A percentile compares a stretch with the other conserved stretches of the same genome.
Conservation (phyloP, 345 rosid species). For the Boechera retrofracta region DNA sequence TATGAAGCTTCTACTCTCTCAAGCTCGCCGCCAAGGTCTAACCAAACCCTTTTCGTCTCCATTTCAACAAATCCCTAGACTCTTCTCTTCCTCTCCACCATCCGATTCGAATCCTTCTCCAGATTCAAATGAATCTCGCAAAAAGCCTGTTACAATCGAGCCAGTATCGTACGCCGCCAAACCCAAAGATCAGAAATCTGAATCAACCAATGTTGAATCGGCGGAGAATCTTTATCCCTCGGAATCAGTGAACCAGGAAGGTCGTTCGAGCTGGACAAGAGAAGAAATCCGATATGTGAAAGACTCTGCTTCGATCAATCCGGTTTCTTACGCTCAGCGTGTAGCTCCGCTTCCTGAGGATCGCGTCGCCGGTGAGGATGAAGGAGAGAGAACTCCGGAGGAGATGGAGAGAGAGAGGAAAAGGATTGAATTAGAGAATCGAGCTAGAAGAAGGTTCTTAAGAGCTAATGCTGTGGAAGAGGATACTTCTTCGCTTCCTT, state of each 20-base stretch:
- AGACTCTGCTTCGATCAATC: slow-evolving; percentile 58
- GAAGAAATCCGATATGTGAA: slow-evolving; percentile 81
- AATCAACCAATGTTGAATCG: slow-evolving; percentile 28
- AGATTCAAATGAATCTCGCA: slow-evolving; percentile 27
- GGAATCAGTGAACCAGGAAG: slow-evolving; percentile 23
- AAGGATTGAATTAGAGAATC: slow-evolving; percentile 49
- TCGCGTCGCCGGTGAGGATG: slow-evolving; percentile 44
- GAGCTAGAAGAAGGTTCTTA: slow-evolving; percentile 46
- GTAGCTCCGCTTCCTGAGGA: slow-evolving; percentile 92
- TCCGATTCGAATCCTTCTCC: slow-evolving; percentile 29
- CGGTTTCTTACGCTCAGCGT: slow-evolving; percentile 73
- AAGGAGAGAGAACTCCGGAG: slow-evolving; percentile 35
- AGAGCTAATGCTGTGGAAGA: slow-evolving; percentile 51
- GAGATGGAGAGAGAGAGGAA: slow-evolving; percentile 52
- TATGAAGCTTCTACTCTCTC: slow-evolving; percentile 61
- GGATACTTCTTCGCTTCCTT: slow-evolving; percentile 58
- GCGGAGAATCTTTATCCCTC: slow-evolving; percentile 7
- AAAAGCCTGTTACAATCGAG: slow-evolving; percentile 44
- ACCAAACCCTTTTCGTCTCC: slow-evolving; percentile 45
- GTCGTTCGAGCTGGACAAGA: slow-evolving; percentile 57
- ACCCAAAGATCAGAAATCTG: slow-evolving; percentile 50
- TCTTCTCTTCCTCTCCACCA: slow-evolving; percentile 49
- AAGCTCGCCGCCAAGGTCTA: slow-evolving; percentile 57
- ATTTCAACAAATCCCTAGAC: slow-evolving; percentile 43
- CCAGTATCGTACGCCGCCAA: slow-evolving; percentile 70